Evolutionary conservation across 179 eudicot species (phyloP).

Genomic region (Beta lomatogona): DNA sequence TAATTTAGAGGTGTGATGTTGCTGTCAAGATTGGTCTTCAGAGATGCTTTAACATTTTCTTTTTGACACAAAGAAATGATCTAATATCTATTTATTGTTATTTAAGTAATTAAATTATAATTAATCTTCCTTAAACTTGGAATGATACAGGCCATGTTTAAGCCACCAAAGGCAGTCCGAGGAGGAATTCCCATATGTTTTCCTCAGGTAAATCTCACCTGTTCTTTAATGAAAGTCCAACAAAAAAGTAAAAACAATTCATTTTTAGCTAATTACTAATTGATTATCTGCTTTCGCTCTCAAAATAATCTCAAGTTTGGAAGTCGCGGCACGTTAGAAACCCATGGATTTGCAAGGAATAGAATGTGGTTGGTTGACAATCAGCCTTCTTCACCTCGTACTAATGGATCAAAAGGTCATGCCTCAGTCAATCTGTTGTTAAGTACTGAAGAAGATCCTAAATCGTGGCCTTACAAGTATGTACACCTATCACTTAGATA

Average conservation of each 20-base stretch:
- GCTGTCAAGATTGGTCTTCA: slow-evolving; percentile 19
- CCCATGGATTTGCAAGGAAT: slow-evolving; percentile 88
- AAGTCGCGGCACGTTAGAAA: slow-evolving; percentile 71
- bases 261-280: slow-evolving; percentile 1
- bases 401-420: slow-evolving; percentile 40
- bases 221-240: not conserved
- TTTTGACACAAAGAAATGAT: not conserved
- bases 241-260: too few species aligned
- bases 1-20: slow-evolving; percentile 8
- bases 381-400: slow-evolving; percentile 58
- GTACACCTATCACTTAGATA: not conserved
- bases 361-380: slow-evolving; percentile 67
- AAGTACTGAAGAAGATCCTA: slow-evolving; percentile 65
- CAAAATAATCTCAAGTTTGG: slow-evolving; percentile 51
- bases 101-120: not conserved
- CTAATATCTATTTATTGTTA: not conserved
- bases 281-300: not conserved
- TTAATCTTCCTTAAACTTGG: slow-evolving; percentile 4
- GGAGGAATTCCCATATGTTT: slow-evolving; percentile 95
- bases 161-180: slow-evolving; percentile 73
- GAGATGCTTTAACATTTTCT: not conserved
- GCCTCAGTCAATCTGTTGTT: slow-evolving; percentile 56
- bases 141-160: slow-evolving; percentile 62
- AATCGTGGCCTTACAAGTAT: slow-evolving; percentile 79
- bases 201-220: slow-evolving; percentile 68